Conservation (phyloP, 1,139 yeast species). For the Nakaseomyces glabratus region DNA sequence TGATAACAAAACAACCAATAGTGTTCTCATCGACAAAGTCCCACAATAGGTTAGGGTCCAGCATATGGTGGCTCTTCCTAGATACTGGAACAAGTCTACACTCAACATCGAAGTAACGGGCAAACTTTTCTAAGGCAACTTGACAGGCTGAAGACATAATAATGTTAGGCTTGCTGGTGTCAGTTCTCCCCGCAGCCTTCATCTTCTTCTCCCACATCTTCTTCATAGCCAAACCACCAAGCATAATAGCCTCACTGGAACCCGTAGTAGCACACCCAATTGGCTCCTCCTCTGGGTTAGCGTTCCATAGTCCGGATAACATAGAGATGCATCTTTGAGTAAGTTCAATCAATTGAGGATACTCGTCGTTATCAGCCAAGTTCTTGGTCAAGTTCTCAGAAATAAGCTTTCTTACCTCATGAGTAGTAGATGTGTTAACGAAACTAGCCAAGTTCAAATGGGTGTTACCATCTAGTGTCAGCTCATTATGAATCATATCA, state of each 20-base stretch:
- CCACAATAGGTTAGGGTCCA: conserved; percentile 52
- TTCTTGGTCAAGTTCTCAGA: conserved; percentile 72
- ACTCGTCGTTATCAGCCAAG: conserved; percentile 88
- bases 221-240: conserved; percentile 89
- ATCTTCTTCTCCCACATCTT: conserved; percentile 73
- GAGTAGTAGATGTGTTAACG: conserved; percentile 66
- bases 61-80: conserved; percentile 50
- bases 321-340: conserved; percentile 79
- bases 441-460: conserved; percentile 79
- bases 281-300: conserved; percentile 38
- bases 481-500: conserved; percentile 59
- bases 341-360: conserved; percentile 73
- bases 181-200: conserved; percentile 45
- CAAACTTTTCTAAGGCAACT: conserved; percentile 90
- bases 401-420: conserved; percentile 43
- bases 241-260: conserved; percentile 86
- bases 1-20: conserved; percentile 79
- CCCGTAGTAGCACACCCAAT: conserved; percentile 92
- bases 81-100: conserved; percentile 64
- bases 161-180: conserved; percentile 65
- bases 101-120: conserved; percentile 88
- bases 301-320: conserved; percentile 73
- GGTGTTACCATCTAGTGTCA: conserved; percentile 77
- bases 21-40: conserved; percentile 79
- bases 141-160: conserved; percentile 94